Conservation (phyloP, 2,329 filamentous ascomycete genomes). For the Penicillium polonicum region DNA sequence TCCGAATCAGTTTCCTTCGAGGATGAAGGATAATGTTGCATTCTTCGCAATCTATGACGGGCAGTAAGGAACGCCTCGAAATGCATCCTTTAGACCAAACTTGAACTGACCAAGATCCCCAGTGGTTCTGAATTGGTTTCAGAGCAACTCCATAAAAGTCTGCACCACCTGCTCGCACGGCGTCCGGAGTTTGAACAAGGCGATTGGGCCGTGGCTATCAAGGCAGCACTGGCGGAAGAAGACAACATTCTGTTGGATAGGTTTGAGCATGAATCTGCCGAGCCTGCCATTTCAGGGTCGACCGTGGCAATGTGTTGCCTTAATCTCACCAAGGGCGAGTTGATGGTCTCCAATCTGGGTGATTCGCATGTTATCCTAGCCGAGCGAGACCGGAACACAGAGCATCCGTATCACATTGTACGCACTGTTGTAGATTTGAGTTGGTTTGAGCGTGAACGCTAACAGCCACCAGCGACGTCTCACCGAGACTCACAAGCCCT, state of each 20-base stretch:
- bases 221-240: constrained; percentile 31
- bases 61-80: constrained; percentile 28
- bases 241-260: constrained; percentile 30
- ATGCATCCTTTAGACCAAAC: not conserved
- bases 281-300: constrained; percentile 33
- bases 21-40: constrained; percentile 29
- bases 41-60: constrained; percentile 39
- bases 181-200: constrained; percentile 32
- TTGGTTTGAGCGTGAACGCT: not conserved
- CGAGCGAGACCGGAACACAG: constrained; percentile 29
- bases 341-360: constrained; percentile 36
- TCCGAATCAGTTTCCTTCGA: constrained; percentile 32
- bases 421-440: not conserved
- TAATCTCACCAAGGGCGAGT: constrained; percentile 32
- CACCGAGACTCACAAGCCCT: constrained; percentile 35
- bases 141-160: constrained; percentile 32
- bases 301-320: constrained; percentile 37
- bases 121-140: constrained; percentile 36
- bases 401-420: constrained; percentile 29
- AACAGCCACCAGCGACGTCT: constrained; percentile 30
- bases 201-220: constrained; percentile 34
- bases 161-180: constrained; percentile 28
- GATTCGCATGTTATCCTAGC: constrained; percentile 39
- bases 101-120: not conserved
- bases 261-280: constrained; percentile 26